Conservation (phyloP, 257 asterid species). For the Capsicum pubescens region DNA sequence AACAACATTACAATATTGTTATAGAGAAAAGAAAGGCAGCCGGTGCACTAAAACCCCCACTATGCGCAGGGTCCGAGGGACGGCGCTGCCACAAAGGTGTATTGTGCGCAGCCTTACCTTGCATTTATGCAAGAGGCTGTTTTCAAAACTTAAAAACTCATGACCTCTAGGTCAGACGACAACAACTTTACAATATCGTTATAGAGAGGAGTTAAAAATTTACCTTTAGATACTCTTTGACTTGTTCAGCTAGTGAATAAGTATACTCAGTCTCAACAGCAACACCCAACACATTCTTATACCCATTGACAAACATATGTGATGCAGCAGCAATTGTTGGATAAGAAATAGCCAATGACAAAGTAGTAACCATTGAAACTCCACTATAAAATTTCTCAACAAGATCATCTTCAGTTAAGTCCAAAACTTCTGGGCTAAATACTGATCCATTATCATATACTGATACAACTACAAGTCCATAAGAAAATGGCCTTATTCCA, state of each 20-base stretch:
- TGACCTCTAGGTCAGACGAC: no score
- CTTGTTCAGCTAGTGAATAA: slow-evolving; percentile 80
- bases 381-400: slow-evolving; percentile 68
- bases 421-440: slow-evolving; percentile 82
- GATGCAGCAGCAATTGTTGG: slow-evolving; percentile 97
- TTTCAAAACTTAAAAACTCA: no score
- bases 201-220: not conserved
- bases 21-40: no score
- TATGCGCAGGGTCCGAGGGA: no score
- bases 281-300: slow-evolving; percentile 73
- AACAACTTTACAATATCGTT: no score
- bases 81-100: no score
- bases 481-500: slow-evolving; percentile 91
- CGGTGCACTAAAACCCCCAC: no score
- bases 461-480: slow-evolving; percentile 70
- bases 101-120: no score
- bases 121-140: no score
- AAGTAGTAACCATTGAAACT: slow-evolving; percentile 69
- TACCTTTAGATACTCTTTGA: slow-evolving; percentile 84
- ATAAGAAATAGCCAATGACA: slow-evolving; percentile 72
- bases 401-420: slow-evolving; percentile 86
- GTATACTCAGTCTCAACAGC: slow-evolving; percentile 77
- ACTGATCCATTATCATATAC: slow-evolving; percentile 90
- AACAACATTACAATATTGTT: no score
- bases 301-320: slow-evolving; percentile 77